Evolutionary conservation across 768 basidiomycete species (phyloP).

Genomic region (Hygrocybe coccinea): DNA sequence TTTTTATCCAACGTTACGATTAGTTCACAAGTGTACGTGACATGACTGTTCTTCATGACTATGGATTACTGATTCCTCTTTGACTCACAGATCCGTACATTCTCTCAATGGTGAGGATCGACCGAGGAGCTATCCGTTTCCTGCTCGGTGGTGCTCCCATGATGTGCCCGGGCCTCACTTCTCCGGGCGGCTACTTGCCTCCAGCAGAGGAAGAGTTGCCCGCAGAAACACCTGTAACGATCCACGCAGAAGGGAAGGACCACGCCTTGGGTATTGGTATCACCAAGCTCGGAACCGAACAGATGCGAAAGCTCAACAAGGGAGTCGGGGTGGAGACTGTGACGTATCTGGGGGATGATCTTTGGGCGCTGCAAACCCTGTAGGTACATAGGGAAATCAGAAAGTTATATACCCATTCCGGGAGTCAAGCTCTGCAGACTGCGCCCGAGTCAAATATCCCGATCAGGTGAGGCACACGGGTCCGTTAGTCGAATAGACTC

Average conservation of each 20-base stretch:
- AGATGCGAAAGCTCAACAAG: slow-evolving; percentile 87
- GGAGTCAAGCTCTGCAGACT: neutral
- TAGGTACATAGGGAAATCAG: slow-evolving; percentile 25
- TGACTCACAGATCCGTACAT: slow-evolving; percentile 73
- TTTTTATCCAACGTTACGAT: slow-evolving; percentile 78
- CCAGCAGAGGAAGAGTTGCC: slow-evolving; percentile 62
- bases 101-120: slow-evolving; percentile 82
- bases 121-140: slow-evolving; percentile 97
- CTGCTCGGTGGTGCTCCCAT: slow-evolving; percentile 89
- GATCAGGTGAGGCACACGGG: neutral
- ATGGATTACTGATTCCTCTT: slow-evolving; percentile 4
- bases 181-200: slow-evolving; percentile 83
- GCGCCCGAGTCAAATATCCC: neutral
- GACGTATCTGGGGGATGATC: slow-evolving; percentile 83
- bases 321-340: slow-evolving; percentile 84
- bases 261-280: slow-evolving; percentile 84
- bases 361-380: slow-evolving; percentile 69
- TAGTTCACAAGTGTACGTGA: slow-evolving; percentile 85
- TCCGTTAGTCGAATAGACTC: neutral
- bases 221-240: slow-evolving; percentile 75
- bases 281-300: slow-evolving; percentile 77
- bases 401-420: neutral
- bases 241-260: slow-evolving; percentile 95
- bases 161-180: slow-evolving; percentile 97
- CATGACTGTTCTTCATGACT: slow-evolving; percentile 2